Conservation (phyloP, 2,329 filamentous ascomycete genomes). For the Volutella citrinella region DNA sequence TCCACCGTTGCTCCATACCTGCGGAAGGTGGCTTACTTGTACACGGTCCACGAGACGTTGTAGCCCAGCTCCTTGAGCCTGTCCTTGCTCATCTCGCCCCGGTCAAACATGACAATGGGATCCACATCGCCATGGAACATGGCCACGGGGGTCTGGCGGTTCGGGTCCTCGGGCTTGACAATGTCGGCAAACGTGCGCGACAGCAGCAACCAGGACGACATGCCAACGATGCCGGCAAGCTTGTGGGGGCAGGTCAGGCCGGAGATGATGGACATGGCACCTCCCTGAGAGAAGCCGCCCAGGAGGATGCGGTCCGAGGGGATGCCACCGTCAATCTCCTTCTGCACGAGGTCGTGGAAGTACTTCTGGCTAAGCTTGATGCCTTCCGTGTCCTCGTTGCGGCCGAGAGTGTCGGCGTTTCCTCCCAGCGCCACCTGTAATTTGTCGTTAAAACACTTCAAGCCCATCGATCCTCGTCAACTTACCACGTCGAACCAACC, state of each 20-base stretch:
- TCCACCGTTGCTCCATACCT: not conserved
- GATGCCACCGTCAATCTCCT: constrained; percentile 79
- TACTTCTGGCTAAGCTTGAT: constrained; percentile 71
- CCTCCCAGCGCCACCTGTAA: constrained; percentile 35
- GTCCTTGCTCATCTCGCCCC: constrained; percentile 66
- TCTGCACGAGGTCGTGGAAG: constrained; percentile 75
- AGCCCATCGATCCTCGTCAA: not conserved
- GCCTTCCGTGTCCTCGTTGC: constrained; percentile 64
- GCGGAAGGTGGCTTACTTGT: no score
- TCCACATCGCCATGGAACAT: constrained; percentile 86
- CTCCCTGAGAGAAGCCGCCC: constrained; percentile 83
- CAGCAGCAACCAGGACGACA: constrained; percentile 80
- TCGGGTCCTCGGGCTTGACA: constrained; percentile 39
- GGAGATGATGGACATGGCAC: constrained; percentile 79
- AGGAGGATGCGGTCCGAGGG: constrained; percentile 79
- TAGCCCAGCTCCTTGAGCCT: constrained; percentile 67
- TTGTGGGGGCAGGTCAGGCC: constrained; percentile 71
- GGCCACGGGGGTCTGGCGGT: constrained; percentile 75
- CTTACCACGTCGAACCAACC: constrained; percentile 81
- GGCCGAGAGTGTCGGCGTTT: constrained; percentile 27
- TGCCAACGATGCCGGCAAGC: constrained; percentile 81
- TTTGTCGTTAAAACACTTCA: constrained; percentile 2
- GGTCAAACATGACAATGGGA: constrained; percentile 64
- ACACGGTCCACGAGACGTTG: constrained; percentile 69
- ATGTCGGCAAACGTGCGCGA: constrained; percentile 41